Conservation (phyloP, 2,329 filamentous ascomycete genomes). For the Colletotrichum tamarilloi region DNA sequence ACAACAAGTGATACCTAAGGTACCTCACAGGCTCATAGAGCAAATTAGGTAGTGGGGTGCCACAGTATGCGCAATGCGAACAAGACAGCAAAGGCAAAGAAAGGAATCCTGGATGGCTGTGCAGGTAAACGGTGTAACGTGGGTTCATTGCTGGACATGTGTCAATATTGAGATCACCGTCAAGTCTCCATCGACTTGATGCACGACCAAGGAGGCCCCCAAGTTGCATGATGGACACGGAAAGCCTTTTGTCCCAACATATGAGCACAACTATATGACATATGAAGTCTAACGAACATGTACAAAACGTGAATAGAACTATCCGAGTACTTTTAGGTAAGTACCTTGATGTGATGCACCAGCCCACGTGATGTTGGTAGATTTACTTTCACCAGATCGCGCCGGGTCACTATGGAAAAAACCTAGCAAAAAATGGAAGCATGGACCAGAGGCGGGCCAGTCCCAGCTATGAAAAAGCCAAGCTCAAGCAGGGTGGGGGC, state of each 20-base stretch:
- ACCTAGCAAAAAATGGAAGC: background rate
- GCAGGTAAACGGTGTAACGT: background rate
- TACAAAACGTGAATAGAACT: background rate
- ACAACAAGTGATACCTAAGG: background rate
- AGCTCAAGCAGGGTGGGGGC: background rate
- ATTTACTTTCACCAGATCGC: conserved; percentile 5
- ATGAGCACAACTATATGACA: too few relatives aligned
- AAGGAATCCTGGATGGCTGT: background rate
- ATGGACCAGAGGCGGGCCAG: conserved; percentile 1
- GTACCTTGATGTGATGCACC: background rate
- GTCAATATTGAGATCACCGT: conserved; percentile 22
- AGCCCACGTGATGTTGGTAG: background rate
- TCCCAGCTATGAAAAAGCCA: background rate
- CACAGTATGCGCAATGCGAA: background rate
- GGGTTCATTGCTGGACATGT: background rate
- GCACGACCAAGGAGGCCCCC: background rate
- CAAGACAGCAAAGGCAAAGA: background rate
- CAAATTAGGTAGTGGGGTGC: too few relatives aligned
- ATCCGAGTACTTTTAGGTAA: background rate
- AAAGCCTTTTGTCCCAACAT: too few relatives aligned
- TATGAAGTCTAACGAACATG: too few relatives aligned
- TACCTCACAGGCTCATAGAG: background rate
- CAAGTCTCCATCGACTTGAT: conserved; percentile 13
- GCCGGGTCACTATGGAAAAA: background rate
- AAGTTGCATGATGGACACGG: background rate